Base-by-base conservation (phyloP, 164 flowering plant species). In the Akebia trifoliata region DNA sequence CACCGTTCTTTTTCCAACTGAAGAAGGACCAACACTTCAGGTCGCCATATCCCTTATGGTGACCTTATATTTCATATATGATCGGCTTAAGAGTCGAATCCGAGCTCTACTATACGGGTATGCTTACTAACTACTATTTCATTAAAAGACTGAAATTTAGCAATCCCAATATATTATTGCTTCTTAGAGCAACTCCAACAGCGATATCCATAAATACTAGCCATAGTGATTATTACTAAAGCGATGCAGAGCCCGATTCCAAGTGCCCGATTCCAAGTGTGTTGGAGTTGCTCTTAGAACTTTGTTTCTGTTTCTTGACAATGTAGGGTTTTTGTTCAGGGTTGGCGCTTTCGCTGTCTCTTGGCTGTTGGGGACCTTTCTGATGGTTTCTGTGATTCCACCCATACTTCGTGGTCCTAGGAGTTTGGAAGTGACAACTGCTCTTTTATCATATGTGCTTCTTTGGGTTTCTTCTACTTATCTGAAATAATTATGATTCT, bases 21-120 rank as follows among this genome's bases (percentile, higher is more conserved):
- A 87, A 69, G 96, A 93, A 62, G 97, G 99, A 34, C 99, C 97
- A 2, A 90, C 97, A 18, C 79, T 93, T 72, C 97, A 93, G 67
- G 99, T 93, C 17, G 90, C 87, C 60, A 71, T 90, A 39, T 93
- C 99, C 54, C 68, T 87, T 28, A 24, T 86, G 26, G 80, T 81
- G 34, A 77, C 99, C 20, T 72, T 87, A 30, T 87, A 83, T 65
- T 87, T 93, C 75, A 76, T 90, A 62, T 54, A 90, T 63, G 77
- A 75, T 20, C 77, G 97, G 68, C 75, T 93, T 62, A 86, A 78
- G 74, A 86, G 77, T 78, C 74, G 75, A 64, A 46, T 81, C 37
- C 78, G 87, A 63, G 87, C 97, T 55, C 65, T 87, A 32, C 83
- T 90, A 45, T 93, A 87, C 52, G 86, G 95, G 97, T 93, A 87